Conservation (phyloP, 2,329 filamentous ascomycete genomes). For the Phyllosticta ampelicida region DNA sequence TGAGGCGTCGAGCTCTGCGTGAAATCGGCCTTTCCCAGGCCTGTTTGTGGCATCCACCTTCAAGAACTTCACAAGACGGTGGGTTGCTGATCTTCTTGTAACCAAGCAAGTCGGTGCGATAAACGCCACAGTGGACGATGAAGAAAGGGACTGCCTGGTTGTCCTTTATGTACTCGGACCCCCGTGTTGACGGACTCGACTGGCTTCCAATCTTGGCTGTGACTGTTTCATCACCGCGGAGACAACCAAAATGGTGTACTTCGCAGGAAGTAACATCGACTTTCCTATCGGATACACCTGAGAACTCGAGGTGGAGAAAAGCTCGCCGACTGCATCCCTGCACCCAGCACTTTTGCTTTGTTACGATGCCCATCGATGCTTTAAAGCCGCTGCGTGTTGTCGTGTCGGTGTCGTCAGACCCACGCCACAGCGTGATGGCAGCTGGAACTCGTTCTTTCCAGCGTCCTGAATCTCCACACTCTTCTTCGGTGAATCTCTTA, state of each 20-base stretch:
- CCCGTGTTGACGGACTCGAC: too few relatives aligned
- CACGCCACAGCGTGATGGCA: constrained; percentile 14
- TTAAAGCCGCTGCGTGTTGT: neutral
- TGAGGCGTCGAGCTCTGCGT: neutral
- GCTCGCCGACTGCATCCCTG: too few relatives aligned
- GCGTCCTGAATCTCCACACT: constrained; percentile 29
- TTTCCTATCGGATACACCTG: too few relatives aligned
- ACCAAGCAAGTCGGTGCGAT: constrained; percentile 16
- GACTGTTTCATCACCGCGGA: too few relatives aligned
- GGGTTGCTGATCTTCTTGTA: constrained; percentile 1
- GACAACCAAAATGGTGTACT: too few relatives aligned
- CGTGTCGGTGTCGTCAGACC: neutral
- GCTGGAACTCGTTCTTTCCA: constrained; percentile 33
- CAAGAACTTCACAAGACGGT: too few relatives aligned
- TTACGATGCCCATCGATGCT: neutral
- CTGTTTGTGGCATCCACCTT: neutral
- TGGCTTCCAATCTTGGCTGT: too few relatives aligned
- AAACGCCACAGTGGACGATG: neutral
- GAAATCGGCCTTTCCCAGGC: neutral
- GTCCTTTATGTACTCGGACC: too few relatives aligned
- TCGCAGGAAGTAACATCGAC: too few relatives aligned
- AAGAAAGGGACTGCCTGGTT: neutral
- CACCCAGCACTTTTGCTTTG: too few relatives aligned
- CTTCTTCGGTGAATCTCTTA: constrained; percentile 25
- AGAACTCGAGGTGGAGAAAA: too few relatives aligned